phyloP scores from a whole-genome alignment of 495 filamentous ascomycete species.

The Xylaria scruposa region DNA sequence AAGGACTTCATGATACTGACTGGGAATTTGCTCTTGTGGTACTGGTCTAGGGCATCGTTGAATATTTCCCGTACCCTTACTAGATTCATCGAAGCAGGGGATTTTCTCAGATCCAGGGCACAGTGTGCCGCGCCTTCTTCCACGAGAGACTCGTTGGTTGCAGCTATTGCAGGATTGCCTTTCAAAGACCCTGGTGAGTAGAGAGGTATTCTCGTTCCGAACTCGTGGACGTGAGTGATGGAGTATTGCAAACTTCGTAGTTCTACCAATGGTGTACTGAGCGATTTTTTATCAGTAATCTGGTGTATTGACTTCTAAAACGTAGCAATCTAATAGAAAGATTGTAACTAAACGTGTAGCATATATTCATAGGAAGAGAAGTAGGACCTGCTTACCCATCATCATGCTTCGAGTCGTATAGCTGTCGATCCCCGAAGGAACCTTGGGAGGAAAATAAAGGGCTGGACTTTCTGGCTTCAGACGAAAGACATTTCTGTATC shows the following conservation, averaged over 20 bases:
- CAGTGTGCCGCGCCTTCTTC: neutral
- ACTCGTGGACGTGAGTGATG: neutral
- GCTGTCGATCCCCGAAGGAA: neutral
- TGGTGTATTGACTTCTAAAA: neutral
- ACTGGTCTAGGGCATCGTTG: neutral
- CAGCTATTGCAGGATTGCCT: neutral
- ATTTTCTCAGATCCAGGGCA: neutral
- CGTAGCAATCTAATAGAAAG: neutral
- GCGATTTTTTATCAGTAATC: neutral
- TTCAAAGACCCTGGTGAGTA: neutral
- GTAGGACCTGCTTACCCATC: neutral
- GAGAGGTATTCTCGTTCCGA: neutral
- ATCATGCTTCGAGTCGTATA: neutral
- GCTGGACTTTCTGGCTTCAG: neutral
- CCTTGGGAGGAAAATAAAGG: neutral
- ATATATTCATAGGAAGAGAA: neutral
- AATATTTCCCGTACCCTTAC: neutral
- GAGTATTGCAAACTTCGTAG: neutral
- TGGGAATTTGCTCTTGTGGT: neutral
- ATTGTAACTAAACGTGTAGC: neutral
- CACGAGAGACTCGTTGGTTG: neutral
- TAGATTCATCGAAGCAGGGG: neutral
- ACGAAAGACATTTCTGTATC: neutral
- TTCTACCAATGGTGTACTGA: neutral
- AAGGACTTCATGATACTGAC: neutral